Conservation (phyloP, 1,284 basidiomycete species). For the Leccinum subspadiceum region DNA sequence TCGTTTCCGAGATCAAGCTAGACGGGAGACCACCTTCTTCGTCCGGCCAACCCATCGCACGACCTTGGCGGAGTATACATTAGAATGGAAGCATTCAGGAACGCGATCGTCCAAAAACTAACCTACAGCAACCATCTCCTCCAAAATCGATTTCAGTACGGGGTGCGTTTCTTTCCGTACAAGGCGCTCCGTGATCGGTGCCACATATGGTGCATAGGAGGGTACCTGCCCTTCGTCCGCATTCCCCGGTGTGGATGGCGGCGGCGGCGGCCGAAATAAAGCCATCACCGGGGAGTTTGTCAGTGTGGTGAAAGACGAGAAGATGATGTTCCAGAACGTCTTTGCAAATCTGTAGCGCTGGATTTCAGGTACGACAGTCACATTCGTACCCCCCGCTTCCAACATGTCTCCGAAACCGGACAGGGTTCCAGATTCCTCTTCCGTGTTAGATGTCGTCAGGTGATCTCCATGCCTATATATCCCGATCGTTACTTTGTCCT, state of each 20-base stretch:
- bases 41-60: conserved; percentile 50
- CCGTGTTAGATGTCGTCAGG: conserved; percentile 42
- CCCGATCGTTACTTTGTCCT: conserved; percentile 55
- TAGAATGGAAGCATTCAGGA: background rate
- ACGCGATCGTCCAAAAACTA: background rate
- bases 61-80: conserved; percentile 33
- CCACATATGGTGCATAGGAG: conserved; percentile 39
- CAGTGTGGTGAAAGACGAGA: conserved; percentile 53
- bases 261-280: conserved; percentile 42
- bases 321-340: conserved; percentile 64
- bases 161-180: conserved; percentile 49
- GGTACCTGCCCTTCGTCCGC: conserved; percentile 23
- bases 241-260: background rate
- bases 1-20: conserved; percentile 37
- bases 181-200: conserved; percentile 42
- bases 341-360: conserved; percentile 61
- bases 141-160: conserved; percentile 43
- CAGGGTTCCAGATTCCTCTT: conserved; percentile 44
- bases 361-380: conserved; percentile 54
- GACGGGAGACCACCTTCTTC: conserved; percentile 43
- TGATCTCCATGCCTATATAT: conserved; percentile 49
- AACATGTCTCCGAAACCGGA: conserved; percentile 48
- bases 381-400: conserved; percentile 45
- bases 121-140: conserved; percentile 51
- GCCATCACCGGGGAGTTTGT: conserved; percentile 49